These are phyloP conservation scores for Bruguiera parviflora DNA, from an alignment of 345 rosid species.

Conservation along the genomic window DNA sequence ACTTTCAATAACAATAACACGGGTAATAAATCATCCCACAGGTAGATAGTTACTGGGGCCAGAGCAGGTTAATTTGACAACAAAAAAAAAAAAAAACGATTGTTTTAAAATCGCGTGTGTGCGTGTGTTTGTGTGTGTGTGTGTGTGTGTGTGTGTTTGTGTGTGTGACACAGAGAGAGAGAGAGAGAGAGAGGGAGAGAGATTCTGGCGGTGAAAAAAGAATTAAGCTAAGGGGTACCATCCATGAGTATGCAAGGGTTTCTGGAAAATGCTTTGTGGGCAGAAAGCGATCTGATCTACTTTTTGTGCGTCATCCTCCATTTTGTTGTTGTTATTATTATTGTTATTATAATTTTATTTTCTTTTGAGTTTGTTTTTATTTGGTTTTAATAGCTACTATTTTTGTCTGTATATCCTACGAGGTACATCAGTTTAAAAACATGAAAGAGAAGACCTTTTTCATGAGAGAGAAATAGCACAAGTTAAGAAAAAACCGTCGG, in stretches of 20 bases:
- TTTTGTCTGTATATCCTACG: conserved; percentile 22
- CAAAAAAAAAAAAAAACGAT: too few species aligned
- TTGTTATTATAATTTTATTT: background rate
- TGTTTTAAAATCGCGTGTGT: too few species aligned
- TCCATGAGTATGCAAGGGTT: conserved; percentile 34
- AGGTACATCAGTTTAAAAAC: conserved; percentile 26
- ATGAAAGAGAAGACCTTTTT: conserved; percentile 8
- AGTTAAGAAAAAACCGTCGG: background rate
- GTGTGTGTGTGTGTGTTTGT: too few species aligned
- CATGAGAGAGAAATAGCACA: conserved; percentile 21
- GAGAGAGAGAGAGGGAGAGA: conserved; percentile 14
- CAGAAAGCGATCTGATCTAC: conserved; percentile 23
- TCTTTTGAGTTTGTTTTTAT: background rate
- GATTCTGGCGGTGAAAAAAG: conserved; percentile 27
- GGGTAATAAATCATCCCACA: too few species aligned
- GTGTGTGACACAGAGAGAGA: too few species aligned
- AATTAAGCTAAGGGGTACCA: background rate
- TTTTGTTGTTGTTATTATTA: background rate
- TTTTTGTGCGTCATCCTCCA: conserved; percentile 3
- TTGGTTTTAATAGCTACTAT: background rate
- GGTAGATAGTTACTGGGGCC: too few species aligned
- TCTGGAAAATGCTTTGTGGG: conserved; percentile 49
- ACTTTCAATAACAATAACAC: too few species aligned
- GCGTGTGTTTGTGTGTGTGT: too few species aligned
- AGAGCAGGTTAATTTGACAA: too few species aligned